Conservation (phyloP, 2,329 filamentous ascomycete genomes). For the Paecilomyces variotii region DNA sequence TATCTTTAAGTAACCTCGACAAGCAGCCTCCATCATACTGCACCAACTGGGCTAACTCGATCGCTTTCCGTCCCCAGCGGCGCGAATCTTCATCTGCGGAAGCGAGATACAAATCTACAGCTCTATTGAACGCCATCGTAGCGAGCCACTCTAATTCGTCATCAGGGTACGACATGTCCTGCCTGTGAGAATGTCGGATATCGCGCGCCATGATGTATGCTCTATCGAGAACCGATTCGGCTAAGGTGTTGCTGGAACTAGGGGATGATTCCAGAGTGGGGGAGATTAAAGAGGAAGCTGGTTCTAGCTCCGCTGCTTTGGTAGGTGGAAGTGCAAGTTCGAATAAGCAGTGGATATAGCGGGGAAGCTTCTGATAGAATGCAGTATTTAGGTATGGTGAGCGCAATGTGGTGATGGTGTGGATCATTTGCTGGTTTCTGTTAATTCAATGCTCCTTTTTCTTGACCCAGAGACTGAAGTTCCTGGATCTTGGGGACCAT, state of each 20-base stretch:
- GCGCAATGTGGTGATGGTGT: conserved; percentile 51
- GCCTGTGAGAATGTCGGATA: conserved; percentile 24
- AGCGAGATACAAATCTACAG: conserved; percentile 43
- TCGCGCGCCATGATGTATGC: conserved; percentile 18
- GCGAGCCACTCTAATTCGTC: conserved; percentile 53
- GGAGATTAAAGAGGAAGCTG: conserved; percentile 37
- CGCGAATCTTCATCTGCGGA: conserved; percentile 23
- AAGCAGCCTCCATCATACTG: conserved; percentile 14
- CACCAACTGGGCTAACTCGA: conserved; percentile 24
- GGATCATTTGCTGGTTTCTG: conserved; percentile 56
- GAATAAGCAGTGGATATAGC: conserved; percentile 72
- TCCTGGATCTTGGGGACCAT: too few relatives aligned
- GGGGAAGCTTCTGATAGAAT: conserved; percentile 51
- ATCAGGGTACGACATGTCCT: conserved; percentile 34
- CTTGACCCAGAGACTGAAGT: too few relatives aligned
- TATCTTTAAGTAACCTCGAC: conserved; percentile 17
- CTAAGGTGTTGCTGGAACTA: conserved; percentile 10
- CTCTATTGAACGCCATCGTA: conserved; percentile 47
- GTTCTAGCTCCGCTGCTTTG: conserved; percentile 14
- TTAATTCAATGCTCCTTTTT: not conserved
- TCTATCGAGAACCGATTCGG: conserved; percentile 28
- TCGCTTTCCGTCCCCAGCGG: conserved; percentile 29
- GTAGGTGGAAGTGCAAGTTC: conserved; percentile 43
- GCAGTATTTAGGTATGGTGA: conserved; percentile 36
- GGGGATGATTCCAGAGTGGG: conserved; percentile 3